Conservation (phyloP, 768 basidiomycete genomes). For the Russula emetica region DNA sequence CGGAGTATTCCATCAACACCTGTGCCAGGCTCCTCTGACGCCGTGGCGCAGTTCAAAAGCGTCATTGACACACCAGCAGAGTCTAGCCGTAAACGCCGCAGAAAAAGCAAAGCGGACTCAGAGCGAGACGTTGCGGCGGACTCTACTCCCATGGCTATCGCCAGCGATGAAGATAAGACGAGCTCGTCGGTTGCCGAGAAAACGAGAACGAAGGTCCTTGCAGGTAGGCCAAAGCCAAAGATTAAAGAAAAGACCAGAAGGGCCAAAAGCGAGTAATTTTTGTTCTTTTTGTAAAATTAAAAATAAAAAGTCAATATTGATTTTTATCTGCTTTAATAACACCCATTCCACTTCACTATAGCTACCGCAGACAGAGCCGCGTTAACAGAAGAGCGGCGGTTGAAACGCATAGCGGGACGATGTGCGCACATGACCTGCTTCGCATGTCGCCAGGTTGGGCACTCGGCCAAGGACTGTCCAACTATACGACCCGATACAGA, state of each 20-base stretch:
- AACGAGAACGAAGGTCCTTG: slow-evolving; percentile 32
- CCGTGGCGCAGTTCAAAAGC: slow-evolving; percentile 5
- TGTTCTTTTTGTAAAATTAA: no score
- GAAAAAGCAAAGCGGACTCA: slow-evolving; percentile 43
- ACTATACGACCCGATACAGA: slow-evolving; percentile 34
- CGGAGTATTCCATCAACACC: slow-evolving; percentile 21
- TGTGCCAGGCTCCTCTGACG: slow-evolving; percentile 6
- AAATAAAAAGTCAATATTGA: background rate
- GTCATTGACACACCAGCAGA: slow-evolving; percentile 36
- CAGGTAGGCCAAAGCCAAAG: slow-evolving; percentile 32
- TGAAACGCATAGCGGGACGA: slow-evolving; percentile 58
- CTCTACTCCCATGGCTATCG: background rate
- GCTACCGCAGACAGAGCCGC: slow-evolving; percentile 32
- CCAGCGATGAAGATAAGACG: slow-evolving; percentile 28
- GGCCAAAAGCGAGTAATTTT: slow-evolving; percentile 28
- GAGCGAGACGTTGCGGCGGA: slow-evolving; percentile 26
- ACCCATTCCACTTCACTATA: background rate
- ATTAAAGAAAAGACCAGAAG: slow-evolving; percentile 30
- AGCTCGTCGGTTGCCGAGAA: slow-evolving; percentile 24
- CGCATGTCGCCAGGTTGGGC: slow-evolving; percentile 79
- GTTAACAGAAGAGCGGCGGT: slow-evolving; percentile 55
- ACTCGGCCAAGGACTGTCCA: slow-evolving; percentile 80
- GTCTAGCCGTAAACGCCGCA: slow-evolving; percentile 58
- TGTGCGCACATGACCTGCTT: slow-evolving; percentile 68
- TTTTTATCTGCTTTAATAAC: no score